A percentile compares a stretch with the other conserved stretches of the same genome.
Evolutionary conservation across 176 grass and related monocot genomes (phyloP).

Genomic region (Alopecurus myosuroides): DNA sequence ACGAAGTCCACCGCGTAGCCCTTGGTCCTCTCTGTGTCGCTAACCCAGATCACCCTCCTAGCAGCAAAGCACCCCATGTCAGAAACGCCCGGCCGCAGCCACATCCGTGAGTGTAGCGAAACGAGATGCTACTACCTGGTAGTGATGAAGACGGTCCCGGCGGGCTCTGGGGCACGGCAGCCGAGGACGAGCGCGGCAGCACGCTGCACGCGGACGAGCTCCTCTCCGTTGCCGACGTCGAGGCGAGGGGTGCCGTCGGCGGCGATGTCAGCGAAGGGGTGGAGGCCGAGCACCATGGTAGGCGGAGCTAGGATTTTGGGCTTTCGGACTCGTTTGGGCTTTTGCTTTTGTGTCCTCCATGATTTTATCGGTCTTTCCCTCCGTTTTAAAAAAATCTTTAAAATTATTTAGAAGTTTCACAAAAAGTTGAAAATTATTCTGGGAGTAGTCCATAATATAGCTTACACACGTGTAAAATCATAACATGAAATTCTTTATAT

Average conservation of each 20-base stretch:
- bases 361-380: background rate
- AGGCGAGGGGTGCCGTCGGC: slow-evolving; percentile 36
- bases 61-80: background rate
- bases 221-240: slow-evolving; percentile 43
- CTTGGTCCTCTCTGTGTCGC: slow-evolving; percentile 38
- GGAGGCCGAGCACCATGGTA: slow-evolving; percentile 58
- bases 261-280: slow-evolving; percentile 35
- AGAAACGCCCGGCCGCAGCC: background rate
- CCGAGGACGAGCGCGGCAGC: slow-evolving; percentile 44
- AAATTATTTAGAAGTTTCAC: no score
- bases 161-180: slow-evolving; percentile 20
- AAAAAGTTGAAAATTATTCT: no score
- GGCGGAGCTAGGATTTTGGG: background rate
- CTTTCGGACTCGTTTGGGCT: background rate
- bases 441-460: no score
- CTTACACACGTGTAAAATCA: no score
- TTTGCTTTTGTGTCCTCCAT: background rate
- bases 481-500: no score
- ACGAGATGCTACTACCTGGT: slow-evolving; percentile 30
- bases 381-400: no score
- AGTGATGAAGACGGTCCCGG: slow-evolving; percentile 62
- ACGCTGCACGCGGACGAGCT: slow-evolving; percentile 50
- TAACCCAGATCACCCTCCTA: slow-evolving; percentile 72
- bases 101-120: no score
- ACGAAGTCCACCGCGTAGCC: slow-evolving; percentile 69